phyloP scores from a whole-genome alignment of 306 rosid genomes.

The Acacia crassicarpa region DNA sequence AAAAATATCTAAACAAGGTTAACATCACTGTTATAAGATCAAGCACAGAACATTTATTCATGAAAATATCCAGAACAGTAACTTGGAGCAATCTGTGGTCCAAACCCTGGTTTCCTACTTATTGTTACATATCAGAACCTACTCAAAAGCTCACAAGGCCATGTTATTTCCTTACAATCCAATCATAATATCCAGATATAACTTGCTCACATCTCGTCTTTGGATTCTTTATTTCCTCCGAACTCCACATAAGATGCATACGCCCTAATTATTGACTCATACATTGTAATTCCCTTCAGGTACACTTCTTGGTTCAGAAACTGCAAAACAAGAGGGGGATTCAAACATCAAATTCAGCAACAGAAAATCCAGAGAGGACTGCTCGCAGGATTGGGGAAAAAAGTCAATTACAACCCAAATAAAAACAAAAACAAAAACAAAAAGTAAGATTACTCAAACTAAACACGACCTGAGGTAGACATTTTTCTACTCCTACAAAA shows the following conservation, averaged over 20 bases:
- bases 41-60: conserved; percentile 4
- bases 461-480: background rate
- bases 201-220: conserved; percentile 63
- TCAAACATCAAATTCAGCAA: conserved; percentile 11
- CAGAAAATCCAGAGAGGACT: conserved; percentile 3
- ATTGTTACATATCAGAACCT: conserved; percentile 4
- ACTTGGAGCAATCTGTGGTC: background rate
- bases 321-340: conserved; percentile 43
- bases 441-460: background rate
- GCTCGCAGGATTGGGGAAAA: background rate
- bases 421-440: too few relatives aligned
- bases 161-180: background rate
- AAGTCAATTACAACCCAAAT: background rate
- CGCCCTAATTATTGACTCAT: conserved; percentile 67
- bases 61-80: conserved; percentile 12
- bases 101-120: background rate
- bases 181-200: background rate
- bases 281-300: conserved; percentile 76
- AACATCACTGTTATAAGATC: background rate
- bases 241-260: conserved; percentile 59
- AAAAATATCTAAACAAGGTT: background rate
- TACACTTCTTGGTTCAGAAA: conserved; percentile 78
- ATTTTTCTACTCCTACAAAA: too few relatives aligned
- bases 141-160: background rate
- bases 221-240: conserved; percentile 34